Evolutionary conservation across 306 rosid species (phyloP), one percentile per base, ranked within the genome.

Genomic region (Echinosophora koreensis): DNA sequence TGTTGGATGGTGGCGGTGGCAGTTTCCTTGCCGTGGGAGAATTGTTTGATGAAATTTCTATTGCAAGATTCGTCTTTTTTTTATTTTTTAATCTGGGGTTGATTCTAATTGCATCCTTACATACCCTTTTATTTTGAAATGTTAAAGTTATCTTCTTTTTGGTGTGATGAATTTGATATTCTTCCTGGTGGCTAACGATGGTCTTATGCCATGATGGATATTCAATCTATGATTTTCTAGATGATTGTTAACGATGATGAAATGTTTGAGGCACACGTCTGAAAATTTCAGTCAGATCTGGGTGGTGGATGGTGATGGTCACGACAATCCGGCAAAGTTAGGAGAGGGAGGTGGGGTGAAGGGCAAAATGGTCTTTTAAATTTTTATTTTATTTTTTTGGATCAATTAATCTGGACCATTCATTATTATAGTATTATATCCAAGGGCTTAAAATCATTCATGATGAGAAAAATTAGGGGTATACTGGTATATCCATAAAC

Each of bases 81-180:
- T n/a, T n/a, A n/a, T n/a, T n/a, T n/a, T 57, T 62, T 70, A 27
- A 41, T 11, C 30, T 22, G 69, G 83, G 77, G 3, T 58, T 57
- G 66, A 13, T 71, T 38, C 7, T 55, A 13, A 73, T 70, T 68
- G 30, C 22, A 14, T 70, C 65, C 38, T 39, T 17, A 13, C 17
- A 38, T 18, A 65, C 72, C 60, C 30, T 46, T 42, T 71, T 52
- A 34, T 39, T 41, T 32, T 11, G 2, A 4, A 59, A 54, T 38
- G 4, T 60, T 61, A 3, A 2, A 4, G 0, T 73, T 22, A 38
- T n/a, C 0, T 63, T 60, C 6, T 4, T 35, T 1, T 50, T 4
- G 18, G 0, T 50, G 30, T 2, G 17, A 46, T 49, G 72, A 28
- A 78, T 79, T 28, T 39, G 35, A 52, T 71, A 14, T 32, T 28